Percentiles rank a stretch among this genome's conserved stretches.
phyloP scores from a whole-genome alignment of 2,329 filamentous ascomycete genomes.

The Arthrobotrys megalospora region DNA sequence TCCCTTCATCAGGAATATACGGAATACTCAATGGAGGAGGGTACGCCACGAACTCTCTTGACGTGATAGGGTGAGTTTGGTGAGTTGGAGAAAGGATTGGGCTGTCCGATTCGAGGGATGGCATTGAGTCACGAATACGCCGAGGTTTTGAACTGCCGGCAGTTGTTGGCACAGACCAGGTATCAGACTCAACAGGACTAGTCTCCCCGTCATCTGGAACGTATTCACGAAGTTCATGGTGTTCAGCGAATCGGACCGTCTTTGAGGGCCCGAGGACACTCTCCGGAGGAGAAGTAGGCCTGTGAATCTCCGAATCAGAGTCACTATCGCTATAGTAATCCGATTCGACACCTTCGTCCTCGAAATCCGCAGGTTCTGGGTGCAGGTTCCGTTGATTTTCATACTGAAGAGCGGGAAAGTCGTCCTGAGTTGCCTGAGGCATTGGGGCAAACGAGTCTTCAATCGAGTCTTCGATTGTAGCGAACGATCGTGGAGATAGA shows the following conservation, averaged over 20 bases:
- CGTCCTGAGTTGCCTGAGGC: background rate
- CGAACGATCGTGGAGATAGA: background rate
- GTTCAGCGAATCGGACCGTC: slow-evolving; percentile 49
- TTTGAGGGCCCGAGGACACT: slow-evolving; percentile 40
- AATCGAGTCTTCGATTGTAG: background rate
- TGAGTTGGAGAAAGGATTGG: background rate
- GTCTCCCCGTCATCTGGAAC: slow-evolving; percentile 22
- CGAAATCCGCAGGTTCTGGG: slow-evolving; percentile 7
- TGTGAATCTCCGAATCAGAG: background rate
- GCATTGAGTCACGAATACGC: slow-evolving; percentile 5
- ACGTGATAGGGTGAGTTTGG: background rate
- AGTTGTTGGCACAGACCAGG: slow-evolving; percentile 14
- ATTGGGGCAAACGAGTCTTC: background rate
- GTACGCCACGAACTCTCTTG: background rate
- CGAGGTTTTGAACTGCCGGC: slow-evolving; percentile 16
- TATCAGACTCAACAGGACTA: slow-evolving; percentile 40
- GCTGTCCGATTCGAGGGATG: no score
- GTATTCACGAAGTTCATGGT: slow-evolving; percentile 35
- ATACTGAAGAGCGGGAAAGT: background rate
- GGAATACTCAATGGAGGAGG: background rate
- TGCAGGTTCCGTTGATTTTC: background rate
- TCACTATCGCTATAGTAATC: slow-evolving; percentile 22
- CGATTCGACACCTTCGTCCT: slow-evolving; percentile 47
- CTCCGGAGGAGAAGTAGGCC: slow-evolving; percentile 29
- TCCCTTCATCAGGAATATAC: slow-evolving; percentile 32